A percentile compares a stretch with the other conserved stretches of the same genome.
Evolutionary conservation across 768 basidiomycete species (phyloP).

Genomic region (Suillus decipiens): DNA sequence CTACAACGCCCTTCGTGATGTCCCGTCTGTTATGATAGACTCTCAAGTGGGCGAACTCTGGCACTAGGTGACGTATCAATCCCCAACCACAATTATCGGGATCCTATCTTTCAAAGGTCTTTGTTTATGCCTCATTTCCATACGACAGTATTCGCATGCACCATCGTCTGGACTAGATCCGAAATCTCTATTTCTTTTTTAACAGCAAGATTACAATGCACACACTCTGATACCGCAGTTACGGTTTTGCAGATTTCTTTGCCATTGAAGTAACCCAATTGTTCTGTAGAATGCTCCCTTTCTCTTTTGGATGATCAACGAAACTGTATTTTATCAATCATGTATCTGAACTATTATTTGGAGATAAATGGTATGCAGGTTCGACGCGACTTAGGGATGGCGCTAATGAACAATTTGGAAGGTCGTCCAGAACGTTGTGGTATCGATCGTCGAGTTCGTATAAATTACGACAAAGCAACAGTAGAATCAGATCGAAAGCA

Average conservation of each 20-base stretch:
- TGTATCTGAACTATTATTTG: slow-evolving; percentile 7
- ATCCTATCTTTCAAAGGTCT: slow-evolving; percentile 11
- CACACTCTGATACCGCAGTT: slow-evolving; percentile 22
- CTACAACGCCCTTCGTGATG: slow-evolving; percentile 50
- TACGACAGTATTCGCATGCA: slow-evolving; percentile 9
- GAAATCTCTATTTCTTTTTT: slow-evolving; percentile 20
- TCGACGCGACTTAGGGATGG: neutral
- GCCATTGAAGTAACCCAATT: slow-evolving; percentile 17
- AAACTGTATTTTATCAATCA: slow-evolving; percentile 7
- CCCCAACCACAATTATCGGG: slow-evolving; percentile 4
- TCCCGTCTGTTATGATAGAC: slow-evolving; percentile 35
- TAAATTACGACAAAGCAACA: neutral
- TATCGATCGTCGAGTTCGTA: neutral
- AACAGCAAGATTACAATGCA: slow-evolving; percentile 27
- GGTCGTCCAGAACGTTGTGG: no score
- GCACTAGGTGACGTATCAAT: slow-evolving; percentile 38
- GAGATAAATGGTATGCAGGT: neutral
- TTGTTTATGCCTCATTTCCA: slow-evolving; percentile 30
- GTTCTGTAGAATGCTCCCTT: slow-evolving; percentile 21
- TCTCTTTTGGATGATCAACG: slow-evolving; percentile 11
- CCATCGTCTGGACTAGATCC: slow-evolving; percentile 20
- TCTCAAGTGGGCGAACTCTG: slow-evolving; percentile 61
- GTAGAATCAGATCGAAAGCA: neutral
- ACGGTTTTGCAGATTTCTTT: slow-evolving; percentile 9
- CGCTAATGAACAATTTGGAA: neutral